phyloP scores from a whole-genome alignment of 2,329 filamentous ascomycete genomes.

The Fusarium sp. region DNA sequence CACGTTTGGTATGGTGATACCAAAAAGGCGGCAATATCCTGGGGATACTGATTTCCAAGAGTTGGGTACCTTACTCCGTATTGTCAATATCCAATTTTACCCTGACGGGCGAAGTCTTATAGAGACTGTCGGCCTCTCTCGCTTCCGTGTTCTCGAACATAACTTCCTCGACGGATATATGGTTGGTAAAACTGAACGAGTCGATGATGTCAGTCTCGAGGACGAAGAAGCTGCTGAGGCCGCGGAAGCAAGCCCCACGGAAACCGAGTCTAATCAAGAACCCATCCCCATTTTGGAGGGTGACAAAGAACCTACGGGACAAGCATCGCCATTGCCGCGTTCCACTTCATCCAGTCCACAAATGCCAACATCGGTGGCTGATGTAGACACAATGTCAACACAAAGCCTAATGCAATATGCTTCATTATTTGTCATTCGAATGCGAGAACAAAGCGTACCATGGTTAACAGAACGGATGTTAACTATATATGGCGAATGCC shows the following conservation, averaged over 20 bases:
- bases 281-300: background rate
- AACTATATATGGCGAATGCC: conserved; percentile 80
- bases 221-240: conserved; percentile 85
- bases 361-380: conserved; percentile 16
- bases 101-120: conserved; percentile 85
- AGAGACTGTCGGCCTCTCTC: conserved; percentile 79
- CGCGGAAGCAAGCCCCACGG: conserved; percentile 61
- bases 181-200: conserved; percentile 78
- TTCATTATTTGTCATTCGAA: conserved; percentile 75
- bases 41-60: conserved; percentile 68
- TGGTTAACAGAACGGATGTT: conserved; percentile 82
- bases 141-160: conserved; percentile 78
- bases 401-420: conserved; percentile 74
- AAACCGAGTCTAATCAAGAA: conserved; percentile 1
- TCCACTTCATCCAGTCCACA: conserved; percentile 16
- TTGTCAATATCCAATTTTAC: conserved; percentile 79
- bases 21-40: conserved; percentile 63
- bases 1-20: conserved; percentile 88
- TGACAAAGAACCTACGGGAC: conserved; percentile 8
- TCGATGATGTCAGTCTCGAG: conserved; percentile 84
- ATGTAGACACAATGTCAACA: conserved; percentile 69
- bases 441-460: conserved; percentile 74
- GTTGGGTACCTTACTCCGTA: conserved; percentile 82
- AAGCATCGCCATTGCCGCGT: conserved; percentile 2
- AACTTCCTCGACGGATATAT: conserved; percentile 80